Base-by-base conservation (phyloP, 495 filamentous ascomycete genomes). In the Aspergillus incahuasiensis region DNA sequence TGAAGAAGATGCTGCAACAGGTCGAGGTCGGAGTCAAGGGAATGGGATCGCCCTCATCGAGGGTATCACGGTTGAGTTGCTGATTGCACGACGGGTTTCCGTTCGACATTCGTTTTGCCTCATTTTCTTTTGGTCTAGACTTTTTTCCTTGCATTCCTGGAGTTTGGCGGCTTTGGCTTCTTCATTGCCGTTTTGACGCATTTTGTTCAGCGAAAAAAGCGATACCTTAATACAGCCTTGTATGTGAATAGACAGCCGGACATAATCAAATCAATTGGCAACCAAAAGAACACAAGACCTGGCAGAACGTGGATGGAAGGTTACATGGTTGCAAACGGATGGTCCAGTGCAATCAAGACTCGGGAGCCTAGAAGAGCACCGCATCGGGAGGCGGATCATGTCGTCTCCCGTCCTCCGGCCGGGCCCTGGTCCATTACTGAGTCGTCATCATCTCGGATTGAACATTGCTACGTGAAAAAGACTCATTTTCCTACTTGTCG, bases 1-100 rank as follows among this genome's bases (percentile, higher is more conserved):
- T 75, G 34, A 45, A 65, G 43, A 67, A 66, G 46, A 54, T 73
- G 65, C 69, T 75, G 70, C 57, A 52, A 52, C 68, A 69, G 59
- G 53, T 67, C 4, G 71, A 74, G 53, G 57, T 60, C 20, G 63
- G 65, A 43, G 49, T 65, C 20, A 69, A 65, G 40, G 59, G 63
- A 11, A 63, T 63, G 59, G 63, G 68, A 16, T 72, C 70, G 24
- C 65, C 68, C 34, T 61, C 62, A 12, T 65, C 63, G 15, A 55
- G 63, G 32, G 55, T 65, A 11, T 65, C 63, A 28, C 63, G 59
- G 35, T 28, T 62, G 39, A 65, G 40, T 60, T 16, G 46, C 38
- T 32, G 52, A 38, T 49, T 55, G 48, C 15, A 40, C 41, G 41
- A 25, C 15, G 34, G 32, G 15, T 18, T 41, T 22, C 18, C 35